phyloP scores from a whole-genome alignment of 2,329 filamentous ascomycete species.

The Colletotrichum sublineola region DNA sequence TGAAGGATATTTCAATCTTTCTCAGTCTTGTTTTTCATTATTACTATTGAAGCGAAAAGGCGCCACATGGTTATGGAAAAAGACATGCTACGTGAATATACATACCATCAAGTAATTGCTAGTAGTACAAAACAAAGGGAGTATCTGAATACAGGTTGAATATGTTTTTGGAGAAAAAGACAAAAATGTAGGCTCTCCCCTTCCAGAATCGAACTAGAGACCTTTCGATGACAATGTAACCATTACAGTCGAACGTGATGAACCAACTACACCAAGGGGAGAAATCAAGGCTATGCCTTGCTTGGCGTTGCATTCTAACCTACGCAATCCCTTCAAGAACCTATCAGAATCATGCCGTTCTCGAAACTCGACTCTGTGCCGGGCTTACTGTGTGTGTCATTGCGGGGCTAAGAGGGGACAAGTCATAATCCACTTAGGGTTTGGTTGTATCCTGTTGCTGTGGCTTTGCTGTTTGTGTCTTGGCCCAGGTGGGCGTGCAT shows the following conservation, averaged over 20 bases:
- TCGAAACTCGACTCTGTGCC: neutral
- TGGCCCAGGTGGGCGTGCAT: neutral
- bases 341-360: neutral
- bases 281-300: constrained; percentile 17
- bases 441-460: neutral
- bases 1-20: accelerated
- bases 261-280: constrained; percentile 2
- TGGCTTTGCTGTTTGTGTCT: neutral
- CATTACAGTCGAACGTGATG: no score
- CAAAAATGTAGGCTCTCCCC: constrained; percentile 28
- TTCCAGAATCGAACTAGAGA: constrained; percentile 42
- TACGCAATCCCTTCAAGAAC: neutral
- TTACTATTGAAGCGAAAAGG: no score
- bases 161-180: neutral
- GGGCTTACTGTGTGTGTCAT: neutral
- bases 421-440: neutral
- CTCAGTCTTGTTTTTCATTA: neutral
- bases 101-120: no score
- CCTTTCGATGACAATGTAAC: constrained; percentile 25
- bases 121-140: no score
- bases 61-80: no score
- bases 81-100: no score
- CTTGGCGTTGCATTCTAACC: neutral
- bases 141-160: no score
- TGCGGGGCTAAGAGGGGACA: neutral